These are phyloP conservation scores for Candida quercuum DNA, from an alignment of 805 yeast genomes.

Conservation along the genomic window DNA sequence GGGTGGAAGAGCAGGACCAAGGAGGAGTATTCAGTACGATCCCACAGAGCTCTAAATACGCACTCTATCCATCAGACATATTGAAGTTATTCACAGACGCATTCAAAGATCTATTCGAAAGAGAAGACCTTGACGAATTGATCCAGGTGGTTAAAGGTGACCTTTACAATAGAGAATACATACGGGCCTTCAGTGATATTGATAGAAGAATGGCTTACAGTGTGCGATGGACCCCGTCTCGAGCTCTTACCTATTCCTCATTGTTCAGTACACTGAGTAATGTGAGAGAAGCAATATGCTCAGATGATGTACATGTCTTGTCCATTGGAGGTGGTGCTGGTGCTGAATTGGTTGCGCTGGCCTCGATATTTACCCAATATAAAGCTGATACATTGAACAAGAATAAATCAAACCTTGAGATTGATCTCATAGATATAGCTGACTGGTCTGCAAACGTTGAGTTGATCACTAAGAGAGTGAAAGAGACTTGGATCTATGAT, in stretches of 20 bases:
- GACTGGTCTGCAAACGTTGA: conserved; percentile 61
- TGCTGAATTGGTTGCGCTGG: conserved; percentile 64
- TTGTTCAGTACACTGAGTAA: conserved; percentile 50
- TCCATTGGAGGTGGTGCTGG: conserved; percentile 91
- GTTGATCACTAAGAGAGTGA: conserved; percentile 38
- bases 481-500: conserved; percentile 48
- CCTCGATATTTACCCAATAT: conserved; percentile 44
- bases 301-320: conserved; percentile 35
- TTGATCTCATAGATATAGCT: conserved; percentile 70
- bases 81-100: conserved; percentile 17
- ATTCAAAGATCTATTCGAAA: conserved; percentile 17
- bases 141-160: conserved; percentile 70
- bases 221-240: conserved; percentile 80
- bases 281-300: conserved; percentile 30
- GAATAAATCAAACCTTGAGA: conserved; percentile 28
- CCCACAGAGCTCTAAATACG: conserved; percentile 13
- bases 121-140: conserved; percentile 25
- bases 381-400: conserved; percentile 18
- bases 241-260: conserved; percentile 71
- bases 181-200: conserved; percentile 59
- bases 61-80: conserved; percentile 20
- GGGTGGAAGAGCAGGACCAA: background rate
- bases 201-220: conserved; percentile 71
- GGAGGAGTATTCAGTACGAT: conserved; percentile 8
- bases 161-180: conserved; percentile 65